Conservation (phyloP, 1,284 basidiomycete species). For the Marasmius tenuissimus region DNA sequence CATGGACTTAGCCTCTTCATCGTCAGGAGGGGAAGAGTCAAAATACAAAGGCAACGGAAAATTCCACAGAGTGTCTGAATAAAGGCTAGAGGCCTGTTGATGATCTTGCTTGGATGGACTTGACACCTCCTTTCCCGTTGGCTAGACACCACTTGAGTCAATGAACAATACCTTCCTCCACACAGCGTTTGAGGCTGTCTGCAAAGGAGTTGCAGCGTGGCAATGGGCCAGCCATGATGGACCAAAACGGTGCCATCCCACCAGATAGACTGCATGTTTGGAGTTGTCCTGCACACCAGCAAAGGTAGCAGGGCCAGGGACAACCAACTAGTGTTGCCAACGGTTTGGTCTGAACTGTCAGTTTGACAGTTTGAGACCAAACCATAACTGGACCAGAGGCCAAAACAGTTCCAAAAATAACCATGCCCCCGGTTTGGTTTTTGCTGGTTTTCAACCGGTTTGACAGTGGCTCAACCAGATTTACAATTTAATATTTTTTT, state of each 20-base stretch:
- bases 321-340: neutral
- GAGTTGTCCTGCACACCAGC: neutral
- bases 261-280: neutral
- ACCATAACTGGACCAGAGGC: no score
- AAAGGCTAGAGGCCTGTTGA: neutral
- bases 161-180: neutral
- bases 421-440: no score
- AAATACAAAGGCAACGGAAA: neutral
- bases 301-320: neutral
- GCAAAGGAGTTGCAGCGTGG: neutral
- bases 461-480: no score
- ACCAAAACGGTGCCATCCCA: neutral
- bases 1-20: neutral
- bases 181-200: neutral
- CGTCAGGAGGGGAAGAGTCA: neutral
- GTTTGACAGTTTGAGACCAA: no score
- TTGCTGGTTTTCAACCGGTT: no score
- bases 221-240: neutral
- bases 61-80: neutral
- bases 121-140: neutral
- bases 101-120: neutral
- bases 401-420: no score
- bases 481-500: no score
- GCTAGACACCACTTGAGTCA: neutral
- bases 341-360: no score